These are phyloP conservation scores for Macadamia integrifolia DNA, from an alignment of 164 flowering plant species.

Conservation along the genomic window DNA sequence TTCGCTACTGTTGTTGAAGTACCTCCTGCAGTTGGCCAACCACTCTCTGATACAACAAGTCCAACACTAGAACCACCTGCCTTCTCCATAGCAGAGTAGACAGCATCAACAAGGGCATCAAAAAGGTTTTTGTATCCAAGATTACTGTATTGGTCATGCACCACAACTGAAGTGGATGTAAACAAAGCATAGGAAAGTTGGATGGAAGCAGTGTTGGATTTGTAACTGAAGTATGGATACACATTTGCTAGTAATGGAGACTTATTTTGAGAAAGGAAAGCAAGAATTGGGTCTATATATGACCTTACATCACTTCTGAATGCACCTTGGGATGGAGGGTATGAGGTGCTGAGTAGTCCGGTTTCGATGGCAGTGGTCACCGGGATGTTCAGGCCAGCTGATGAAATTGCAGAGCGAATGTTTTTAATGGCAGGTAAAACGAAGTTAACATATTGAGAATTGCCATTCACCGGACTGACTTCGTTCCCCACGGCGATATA, in stretches of 20 bases:
- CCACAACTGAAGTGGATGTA: slow-evolving; percentile 13
- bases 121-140: slow-evolving; percentile 28
- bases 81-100: slow-evolving; percentile 26
- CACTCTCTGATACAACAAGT: slow-evolving; percentile 12
- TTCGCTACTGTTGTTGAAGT: slow-evolving; percentile 6
- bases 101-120: slow-evolving; percentile 26
- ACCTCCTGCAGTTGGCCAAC: slow-evolving; percentile 19
- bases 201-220: background rate
- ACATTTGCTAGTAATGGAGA: slow-evolving; percentile 36
- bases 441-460: slow-evolving; percentile 7
- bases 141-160: slow-evolving; percentile 9
- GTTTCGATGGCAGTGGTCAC: too few species aligned
- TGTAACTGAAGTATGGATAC: slow-evolving; percentile 30
- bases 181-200: slow-evolving; percentile 33
- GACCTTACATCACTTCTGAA: slow-evolving; percentile 6
- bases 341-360: too few species aligned
- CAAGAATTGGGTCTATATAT: slow-evolving; percentile 19
- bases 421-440: slow-evolving; percentile 38
- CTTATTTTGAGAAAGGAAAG: slow-evolving; percentile 14
- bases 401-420: slow-evolving; percentile 18
- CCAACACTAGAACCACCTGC: slow-evolving; percentile 6
- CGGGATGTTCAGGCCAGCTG: slow-evolving; percentile 18
- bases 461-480: slow-evolving; percentile 11
- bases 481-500: slow-evolving; percentile 53
- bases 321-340: slow-evolving; percentile 29